Conservation (phyloP, 164 flowering plant genomes). For the Amborella trichopoda region DNA sequence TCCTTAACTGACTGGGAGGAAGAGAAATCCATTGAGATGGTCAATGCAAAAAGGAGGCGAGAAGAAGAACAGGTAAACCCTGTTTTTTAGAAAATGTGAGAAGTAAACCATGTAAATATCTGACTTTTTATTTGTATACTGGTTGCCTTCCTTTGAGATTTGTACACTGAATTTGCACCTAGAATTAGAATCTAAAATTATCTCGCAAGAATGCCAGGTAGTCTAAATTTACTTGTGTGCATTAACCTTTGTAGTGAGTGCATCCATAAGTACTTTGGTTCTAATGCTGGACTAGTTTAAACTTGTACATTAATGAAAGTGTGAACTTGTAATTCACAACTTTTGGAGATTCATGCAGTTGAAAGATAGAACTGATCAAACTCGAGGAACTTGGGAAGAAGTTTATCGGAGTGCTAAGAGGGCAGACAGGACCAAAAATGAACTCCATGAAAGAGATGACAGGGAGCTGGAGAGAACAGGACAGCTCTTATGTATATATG, state of each 20-base stretch:
- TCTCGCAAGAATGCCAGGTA: too few species aligned
- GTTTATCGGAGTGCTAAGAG: constrained; percentile 83
- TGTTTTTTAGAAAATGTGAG: too few species aligned
- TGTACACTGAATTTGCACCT: too few species aligned
- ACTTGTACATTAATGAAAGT: too few species aligned
- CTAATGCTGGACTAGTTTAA: too few species aligned
- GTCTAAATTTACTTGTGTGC: too few species aligned
- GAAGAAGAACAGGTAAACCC: constrained; percentile 91
- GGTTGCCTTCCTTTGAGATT: constrained; percentile 3
- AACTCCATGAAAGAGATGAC: constrained; percentile 95
- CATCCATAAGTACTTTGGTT: too few species aligned
- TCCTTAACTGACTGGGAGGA: constrained; percentile 68
- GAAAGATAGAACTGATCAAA: constrained; percentile 77
- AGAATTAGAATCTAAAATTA: too few species aligned
- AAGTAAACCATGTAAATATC: background rate
- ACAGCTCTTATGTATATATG: constrained; percentile 86
- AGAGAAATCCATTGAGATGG: constrained; percentile 32
- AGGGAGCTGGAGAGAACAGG: constrained; percentile 96
- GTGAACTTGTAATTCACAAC: too few species aligned
- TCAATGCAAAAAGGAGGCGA: constrained; percentile 46
- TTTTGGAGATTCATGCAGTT: constrained; percentile 43
- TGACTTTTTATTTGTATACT: background rate
- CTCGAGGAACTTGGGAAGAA: constrained; percentile 92
- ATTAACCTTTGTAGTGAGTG: too few species aligned
- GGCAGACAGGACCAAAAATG: constrained; percentile 62